Evolutionary conservation across 2,329 filamentous ascomycete species (phyloP).

Genomic region (Ciborinia camelliae): DNA sequence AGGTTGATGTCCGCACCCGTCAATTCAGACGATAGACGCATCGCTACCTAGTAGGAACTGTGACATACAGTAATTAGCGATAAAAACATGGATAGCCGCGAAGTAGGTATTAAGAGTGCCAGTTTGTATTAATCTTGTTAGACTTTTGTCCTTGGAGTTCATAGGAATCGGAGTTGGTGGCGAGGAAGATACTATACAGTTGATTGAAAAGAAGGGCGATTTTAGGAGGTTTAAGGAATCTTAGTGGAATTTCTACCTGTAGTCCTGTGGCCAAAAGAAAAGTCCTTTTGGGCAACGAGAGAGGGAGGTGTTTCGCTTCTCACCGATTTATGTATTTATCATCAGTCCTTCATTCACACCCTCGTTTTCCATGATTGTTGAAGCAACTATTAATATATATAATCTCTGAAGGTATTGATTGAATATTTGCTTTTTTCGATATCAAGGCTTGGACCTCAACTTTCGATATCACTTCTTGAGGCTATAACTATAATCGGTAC

Average conservation of each 20-base stretch:
- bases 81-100: neutral
- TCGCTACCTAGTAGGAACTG: neutral
- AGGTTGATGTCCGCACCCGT: neutral
- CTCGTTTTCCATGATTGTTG: neutral
- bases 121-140: too few relatives aligned
- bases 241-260: neutral
- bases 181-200: neutral
- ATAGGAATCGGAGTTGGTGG: neutral
- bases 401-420: neutral
- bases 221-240: neutral
- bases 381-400: neutral
- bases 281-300: neutral
- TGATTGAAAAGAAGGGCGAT: neutral
- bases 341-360: neutral
- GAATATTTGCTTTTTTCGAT: neutral
- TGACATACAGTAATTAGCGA: neutral
- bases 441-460: neutral
- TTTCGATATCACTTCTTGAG: neutral
- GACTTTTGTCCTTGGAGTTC: neutral
- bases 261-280: neutral
- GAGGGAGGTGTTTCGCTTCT: neutral
- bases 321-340: neutral
- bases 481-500: neutral
- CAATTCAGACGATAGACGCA: neutral
- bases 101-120: neutral